Evolutionary conservation across 148 eudicot genomes (phyloP).

Genomic region (Chenopodium formosanum): DNA sequence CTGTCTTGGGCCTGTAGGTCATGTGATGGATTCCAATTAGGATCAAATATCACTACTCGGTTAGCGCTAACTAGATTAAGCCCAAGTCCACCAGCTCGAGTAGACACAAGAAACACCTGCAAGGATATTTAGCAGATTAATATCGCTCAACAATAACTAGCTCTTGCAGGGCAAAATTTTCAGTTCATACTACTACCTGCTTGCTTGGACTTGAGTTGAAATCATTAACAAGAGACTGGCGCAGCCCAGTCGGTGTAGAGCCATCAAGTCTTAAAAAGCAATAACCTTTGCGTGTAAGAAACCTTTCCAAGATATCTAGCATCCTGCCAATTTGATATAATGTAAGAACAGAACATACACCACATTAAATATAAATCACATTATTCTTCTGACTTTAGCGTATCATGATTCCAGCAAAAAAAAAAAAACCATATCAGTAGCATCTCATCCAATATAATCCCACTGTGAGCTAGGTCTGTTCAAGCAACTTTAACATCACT

Average conservation of each 20-base stretch:
- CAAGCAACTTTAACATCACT: neutral
- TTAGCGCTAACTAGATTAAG: slow-evolving; percentile 88
- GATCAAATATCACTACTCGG: slow-evolving; percentile 90
- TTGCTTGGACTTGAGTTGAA: slow-evolving; percentile 98
- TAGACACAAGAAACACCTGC: slow-evolving; percentile 84
- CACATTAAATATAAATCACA: neutral
- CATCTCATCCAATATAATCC: neutral
- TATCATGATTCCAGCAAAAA: neutral
- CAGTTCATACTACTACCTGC: slow-evolving; percentile 49
- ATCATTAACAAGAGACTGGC: slow-evolving; percentile 90
- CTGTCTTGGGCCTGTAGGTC: slow-evolving; percentile 98
- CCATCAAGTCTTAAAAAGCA: slow-evolving; percentile 93
- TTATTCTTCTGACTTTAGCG: neutral
- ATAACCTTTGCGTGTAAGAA: slow-evolving; percentile 87
- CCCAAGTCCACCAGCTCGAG: slow-evolving; percentile 96
- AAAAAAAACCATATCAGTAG: neutral
- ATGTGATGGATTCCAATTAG: slow-evolving; percentile 92
- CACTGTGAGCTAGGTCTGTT: neutral
- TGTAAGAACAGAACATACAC: slow-evolving; percentile 17
- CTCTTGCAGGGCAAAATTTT: neutral
- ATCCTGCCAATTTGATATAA: slow-evolving; percentile 50
- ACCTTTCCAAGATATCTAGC: slow-evolving; percentile 89
- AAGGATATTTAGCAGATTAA: slow-evolving; percentile 11
- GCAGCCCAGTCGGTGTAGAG: slow-evolving; percentile 79
- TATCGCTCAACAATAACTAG: neutral